Conservation (phyloP, 2,329 filamentous ascomycete genomes). For the Gaeumannomyces tritici region DNA sequence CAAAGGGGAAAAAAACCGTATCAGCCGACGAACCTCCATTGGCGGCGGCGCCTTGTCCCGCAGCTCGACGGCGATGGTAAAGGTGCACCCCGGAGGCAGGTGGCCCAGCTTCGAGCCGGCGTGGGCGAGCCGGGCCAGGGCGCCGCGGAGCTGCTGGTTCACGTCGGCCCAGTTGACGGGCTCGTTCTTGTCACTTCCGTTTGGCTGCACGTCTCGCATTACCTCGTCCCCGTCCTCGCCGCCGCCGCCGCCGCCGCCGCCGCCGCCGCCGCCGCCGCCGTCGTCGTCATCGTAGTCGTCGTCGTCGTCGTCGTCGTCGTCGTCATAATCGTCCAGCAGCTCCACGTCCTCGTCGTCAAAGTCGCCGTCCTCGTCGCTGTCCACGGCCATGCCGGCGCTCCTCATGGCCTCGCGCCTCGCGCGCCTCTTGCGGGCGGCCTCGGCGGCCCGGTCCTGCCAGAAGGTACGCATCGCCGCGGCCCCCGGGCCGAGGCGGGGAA, state of each 20-base stretch:
- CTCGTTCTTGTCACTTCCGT: not conserved
- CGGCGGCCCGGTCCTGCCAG: conserved; percentile 10
- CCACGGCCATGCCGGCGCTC: conserved; percentile 7
- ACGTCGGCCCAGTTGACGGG: conserved; percentile 48
- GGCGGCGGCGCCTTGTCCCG: conserved; percentile 38
- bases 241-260: conserved; percentile 4
- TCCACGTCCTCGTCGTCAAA: conserved; percentile 4
- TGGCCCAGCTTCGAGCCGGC: conserved; percentile 45
- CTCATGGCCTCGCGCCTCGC: not conserved
- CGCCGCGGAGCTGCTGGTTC: conserved; percentile 63
- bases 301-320: conserved; percentile 5
- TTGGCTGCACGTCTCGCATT: not conserved
- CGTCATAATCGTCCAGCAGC: not conserved
- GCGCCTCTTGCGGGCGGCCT: conserved; percentile 1
- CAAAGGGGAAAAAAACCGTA: not conserved
- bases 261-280: conserved; percentile 6
- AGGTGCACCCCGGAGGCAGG: conserved; percentile 58
- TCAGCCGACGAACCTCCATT: conserved; percentile 38
- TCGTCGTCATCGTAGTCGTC: conserved; percentile 6
- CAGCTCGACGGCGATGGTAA: conserved; percentile 67
- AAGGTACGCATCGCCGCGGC: conserved; percentile 20
- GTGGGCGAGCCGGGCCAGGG: conserved; percentile 52
- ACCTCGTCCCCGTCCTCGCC: conserved; percentile 6
- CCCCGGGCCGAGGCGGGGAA: conserved; percentile 38
- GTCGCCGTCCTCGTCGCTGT: conserved; percentile 9